A percentile compares a stretch with the other conserved stretches of the same genome.
Evolutionary conservation across 139 green algal genomes (phyloP).

Genomic region (Haematococcus sp.): DNA sequence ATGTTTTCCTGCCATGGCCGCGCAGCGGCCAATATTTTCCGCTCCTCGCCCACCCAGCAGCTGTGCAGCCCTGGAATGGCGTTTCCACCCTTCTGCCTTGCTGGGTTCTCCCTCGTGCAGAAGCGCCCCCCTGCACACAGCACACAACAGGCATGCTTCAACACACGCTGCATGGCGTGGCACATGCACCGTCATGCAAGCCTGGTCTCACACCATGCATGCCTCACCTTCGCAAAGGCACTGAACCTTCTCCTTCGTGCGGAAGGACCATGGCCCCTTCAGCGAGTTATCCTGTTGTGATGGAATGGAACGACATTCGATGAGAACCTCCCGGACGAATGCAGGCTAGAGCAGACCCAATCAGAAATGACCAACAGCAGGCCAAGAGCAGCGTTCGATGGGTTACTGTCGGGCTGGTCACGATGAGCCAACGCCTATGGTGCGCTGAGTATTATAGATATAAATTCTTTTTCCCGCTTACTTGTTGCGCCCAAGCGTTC

Average conservation of each 20-base stretch:
- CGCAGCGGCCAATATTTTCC: conserved; percentile 64
- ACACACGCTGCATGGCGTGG: neutral
- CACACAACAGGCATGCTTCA: neutral
- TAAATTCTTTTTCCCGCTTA: neutral
- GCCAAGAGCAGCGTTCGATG: too few species aligned
- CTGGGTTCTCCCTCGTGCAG: conserved; percentile 51
- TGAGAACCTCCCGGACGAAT: too few species aligned
- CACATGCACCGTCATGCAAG: neutral
- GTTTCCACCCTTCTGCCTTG: conserved; percentile 34
- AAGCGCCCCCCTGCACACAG: conserved; percentile 35
- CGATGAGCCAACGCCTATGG: neutral
- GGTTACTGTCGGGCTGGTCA: too few species aligned
- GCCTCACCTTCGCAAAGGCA: conserved; percentile 50
- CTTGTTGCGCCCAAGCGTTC: neutral
- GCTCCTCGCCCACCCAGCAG: conserved; percentile 55
- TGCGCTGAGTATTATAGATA: neutral
- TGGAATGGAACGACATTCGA: neutral
- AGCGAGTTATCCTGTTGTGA: conserved; percentile 46
- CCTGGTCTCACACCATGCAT: neutral
- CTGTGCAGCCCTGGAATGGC: conserved; percentile 64
- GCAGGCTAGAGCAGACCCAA: too few species aligned
- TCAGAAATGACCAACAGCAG: too few species aligned
- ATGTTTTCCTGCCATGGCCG: conserved; percentile 61
- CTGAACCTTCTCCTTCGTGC: conserved; percentile 48
- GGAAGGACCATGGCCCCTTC: conserved; percentile 35